Evolutionary conservation across 1,284 basidiomycete genomes (phyloP).

Genomic region (Leccinum griseonigrum): DNA sequence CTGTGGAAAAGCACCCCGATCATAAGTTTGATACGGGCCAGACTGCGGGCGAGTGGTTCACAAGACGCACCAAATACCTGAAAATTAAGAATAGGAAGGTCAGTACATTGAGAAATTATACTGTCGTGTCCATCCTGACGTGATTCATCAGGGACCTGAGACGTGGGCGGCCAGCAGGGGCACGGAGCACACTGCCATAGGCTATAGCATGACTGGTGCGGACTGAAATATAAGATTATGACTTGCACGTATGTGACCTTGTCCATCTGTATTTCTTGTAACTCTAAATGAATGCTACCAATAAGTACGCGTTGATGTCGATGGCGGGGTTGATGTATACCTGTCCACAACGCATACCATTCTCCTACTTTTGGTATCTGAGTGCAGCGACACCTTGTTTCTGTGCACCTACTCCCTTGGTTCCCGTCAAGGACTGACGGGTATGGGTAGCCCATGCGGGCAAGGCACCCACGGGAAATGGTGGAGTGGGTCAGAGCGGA

Average conservation of each 20-base stretch:
- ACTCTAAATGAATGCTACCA: neutral
- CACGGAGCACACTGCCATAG: constrained; percentile 1
- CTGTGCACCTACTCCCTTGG: too few species aligned
- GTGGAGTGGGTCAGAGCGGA: too few species aligned
- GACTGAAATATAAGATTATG: neutral
- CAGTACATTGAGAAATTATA: neutral
- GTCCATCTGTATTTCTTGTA: neutral
- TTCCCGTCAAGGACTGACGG: too few species aligned
- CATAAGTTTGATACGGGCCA: neutral
- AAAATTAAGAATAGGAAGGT: neutral
- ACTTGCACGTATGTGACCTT: neutral
- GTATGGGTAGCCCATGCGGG: too few species aligned
- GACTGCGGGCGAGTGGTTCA: neutral
- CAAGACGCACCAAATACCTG: neutral
- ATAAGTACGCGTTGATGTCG: too few species aligned
- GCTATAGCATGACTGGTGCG: constrained; percentile 8
- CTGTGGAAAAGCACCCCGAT: neutral
- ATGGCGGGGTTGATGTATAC: too few species aligned
- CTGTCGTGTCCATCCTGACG: neutral
- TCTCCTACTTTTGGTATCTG: too few species aligned
- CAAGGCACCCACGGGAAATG: too few species aligned
- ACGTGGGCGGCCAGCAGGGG: neutral
- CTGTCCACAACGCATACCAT: too few species aligned
- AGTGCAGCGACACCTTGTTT: too few species aligned
- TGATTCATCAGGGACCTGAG: neutral